phyloP scores from a whole-genome alignment of 768 basidiomycete species.

The Kwoniella heveanensis region DNA sequence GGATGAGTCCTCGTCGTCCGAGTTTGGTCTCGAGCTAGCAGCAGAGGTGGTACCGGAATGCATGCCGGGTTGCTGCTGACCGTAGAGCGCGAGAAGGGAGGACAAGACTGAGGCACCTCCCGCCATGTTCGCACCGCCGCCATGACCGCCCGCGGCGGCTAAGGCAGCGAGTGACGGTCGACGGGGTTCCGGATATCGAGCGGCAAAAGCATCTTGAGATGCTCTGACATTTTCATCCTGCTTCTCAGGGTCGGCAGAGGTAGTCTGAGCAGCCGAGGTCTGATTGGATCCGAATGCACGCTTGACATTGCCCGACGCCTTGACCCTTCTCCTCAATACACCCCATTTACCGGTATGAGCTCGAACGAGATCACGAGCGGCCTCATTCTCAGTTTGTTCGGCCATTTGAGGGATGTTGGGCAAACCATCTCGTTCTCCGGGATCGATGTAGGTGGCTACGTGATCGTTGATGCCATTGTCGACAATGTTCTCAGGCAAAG shows the following conservation, averaged over 20 bases:
- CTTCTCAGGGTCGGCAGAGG: conserved; percentile 25
- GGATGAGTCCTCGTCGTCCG: conserved; percentile 37
- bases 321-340: conserved; percentile 44
- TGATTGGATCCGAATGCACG: conserved; percentile 36
- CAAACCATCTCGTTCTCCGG: conserved; percentile 68
- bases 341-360: conserved; percentile 56
- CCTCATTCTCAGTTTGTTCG: conserved; percentile 21
- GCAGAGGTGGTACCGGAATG: conserved; percentile 50
- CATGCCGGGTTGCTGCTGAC: conserved; percentile 55
- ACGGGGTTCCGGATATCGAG: conserved; percentile 33
- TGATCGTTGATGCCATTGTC: conserved; percentile 39
- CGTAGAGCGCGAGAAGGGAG: conserved; percentile 68
- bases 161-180: conserved; percentile 15
- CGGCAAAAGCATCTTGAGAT: conserved; percentile 44
- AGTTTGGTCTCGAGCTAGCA: conserved; percentile 50
- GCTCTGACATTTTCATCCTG: conserved; percentile 14
- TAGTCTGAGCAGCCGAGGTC: not conserved
- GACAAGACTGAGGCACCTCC: conserved; percentile 61
- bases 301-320: conserved; percentile 32
- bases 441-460: conserved; percentile 61
- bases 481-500: conserved; percentile 22
- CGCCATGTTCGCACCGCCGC: conserved; percentile 18
- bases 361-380: conserved; percentile 52
- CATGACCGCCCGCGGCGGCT: conserved; percentile 12
- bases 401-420: conserved; percentile 58